Evolutionary conservation across 805 yeast species (phyloP), one percentile per base, ranked within the genome.

Genomic region (Zygoascus flipseniorum): DNA sequence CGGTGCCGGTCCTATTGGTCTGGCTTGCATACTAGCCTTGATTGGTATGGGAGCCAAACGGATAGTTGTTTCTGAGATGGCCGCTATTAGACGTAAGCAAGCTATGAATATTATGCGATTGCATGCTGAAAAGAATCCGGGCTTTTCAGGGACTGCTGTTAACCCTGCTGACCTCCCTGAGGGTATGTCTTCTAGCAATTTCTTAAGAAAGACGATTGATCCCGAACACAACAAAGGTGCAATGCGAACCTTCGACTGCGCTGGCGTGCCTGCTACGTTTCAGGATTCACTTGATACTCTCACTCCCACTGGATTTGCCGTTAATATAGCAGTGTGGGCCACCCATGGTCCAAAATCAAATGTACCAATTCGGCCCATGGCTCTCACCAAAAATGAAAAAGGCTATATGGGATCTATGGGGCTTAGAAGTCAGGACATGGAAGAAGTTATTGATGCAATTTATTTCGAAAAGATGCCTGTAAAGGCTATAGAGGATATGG

Each of bases 1-100:
- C 16, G 82, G 82, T 13, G 78, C 75, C 11, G 82, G 82, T n/a
- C 80, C 82, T 5, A 76, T 78, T 59, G 82, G 82, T 1, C 60
- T 77, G 16, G 72, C 79, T 14, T 71, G 77, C 6, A 72, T 78
- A 18, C 68, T 80, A 50, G 77, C 80, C 16, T 72, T 79, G 44
- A 72, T 72, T 55, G 83, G 79, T 2, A 72, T 74, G 48, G 69
- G 69, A 20, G 76, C 72, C 8, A 58, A 66, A 13, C 57, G 62
- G 20, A 75, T 79, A 52, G 76, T 80, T 16, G 79, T 76, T 28
- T 70, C 77, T 43, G 83, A 80, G 60, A 76, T 79, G 8, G 75
- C 82, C 0, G 58, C 65, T 46, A 69, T 71, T 14, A 70, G 84
- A 64, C 56, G 74, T 43, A 56, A 63, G 37, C 69, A 71, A 49